A percentile compares a stretch with the other conserved stretches of the same genome.
Conservation (phyloP, 139 green algal genomes). For the Chlorella sp. region DNA sequence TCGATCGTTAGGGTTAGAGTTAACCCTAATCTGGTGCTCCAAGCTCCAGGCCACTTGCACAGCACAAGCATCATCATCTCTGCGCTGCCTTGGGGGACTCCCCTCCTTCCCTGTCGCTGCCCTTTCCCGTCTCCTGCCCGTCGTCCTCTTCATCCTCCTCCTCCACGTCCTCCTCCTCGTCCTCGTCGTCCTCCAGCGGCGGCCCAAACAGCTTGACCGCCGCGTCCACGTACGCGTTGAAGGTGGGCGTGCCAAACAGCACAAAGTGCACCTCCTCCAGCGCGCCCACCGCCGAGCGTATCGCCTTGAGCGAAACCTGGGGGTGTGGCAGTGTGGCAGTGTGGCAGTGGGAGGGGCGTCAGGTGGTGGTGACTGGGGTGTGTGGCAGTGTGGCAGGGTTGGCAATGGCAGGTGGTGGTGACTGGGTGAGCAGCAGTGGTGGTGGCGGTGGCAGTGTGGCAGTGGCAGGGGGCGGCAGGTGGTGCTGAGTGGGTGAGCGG, state of each 20-base stretch:
- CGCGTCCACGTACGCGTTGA: constrained; percentile 25
- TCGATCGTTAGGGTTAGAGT: too few species aligned
- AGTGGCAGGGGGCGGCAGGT: background rate
- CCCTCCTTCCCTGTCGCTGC: too few species aligned
- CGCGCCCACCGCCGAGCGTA: constrained; percentile 33
- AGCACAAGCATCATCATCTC: too few species aligned
- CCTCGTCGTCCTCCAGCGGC: background rate
- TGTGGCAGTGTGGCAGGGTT: background rate
- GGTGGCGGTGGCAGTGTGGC: background rate
- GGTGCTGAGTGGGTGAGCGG: background rate
- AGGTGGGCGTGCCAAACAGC: constrained; percentile 42
- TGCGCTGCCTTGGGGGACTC: too few species aligned
- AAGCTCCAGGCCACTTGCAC: too few species aligned
- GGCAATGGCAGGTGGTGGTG: background rate
- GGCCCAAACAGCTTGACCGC: constrained; percentile 20
- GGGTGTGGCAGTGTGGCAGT: background rate
- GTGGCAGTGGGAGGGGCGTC: too few species aligned
- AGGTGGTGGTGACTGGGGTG: too few species aligned
- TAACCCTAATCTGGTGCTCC: too few species aligned
- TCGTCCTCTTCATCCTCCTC: background rate
- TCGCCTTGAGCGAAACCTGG: constrained; percentile 33
- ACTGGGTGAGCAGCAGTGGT: background rate
- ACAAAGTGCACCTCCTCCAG: constrained; percentile 70
- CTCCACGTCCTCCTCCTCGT: background rate
- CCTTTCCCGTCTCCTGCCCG: too few species aligned